These are phyloP conservation scores for Calocera cornea DNA, from an alignment of 768 basidiomycete genomes.

Conservation along the genomic window DNA sequence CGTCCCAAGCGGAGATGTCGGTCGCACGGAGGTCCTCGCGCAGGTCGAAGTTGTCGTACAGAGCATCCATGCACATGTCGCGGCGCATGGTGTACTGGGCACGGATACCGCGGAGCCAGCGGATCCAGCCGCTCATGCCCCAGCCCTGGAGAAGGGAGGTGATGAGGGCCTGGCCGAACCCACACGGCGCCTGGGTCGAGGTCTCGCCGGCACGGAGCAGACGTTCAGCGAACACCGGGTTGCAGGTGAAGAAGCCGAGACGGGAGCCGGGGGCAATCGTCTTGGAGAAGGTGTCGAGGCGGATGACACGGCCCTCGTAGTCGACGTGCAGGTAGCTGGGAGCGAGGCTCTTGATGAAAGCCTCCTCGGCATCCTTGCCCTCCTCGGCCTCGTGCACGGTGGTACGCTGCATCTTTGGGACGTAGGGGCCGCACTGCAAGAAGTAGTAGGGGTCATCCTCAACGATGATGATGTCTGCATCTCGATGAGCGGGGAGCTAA, in stretches of 20 bases:
- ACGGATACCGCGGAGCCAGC: conserved; percentile 63
- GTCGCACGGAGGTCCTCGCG: conserved; percentile 23
- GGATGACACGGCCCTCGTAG: conserved; percentile 69
- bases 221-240: conserved; percentile 60
- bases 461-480: conserved; percentile 54
- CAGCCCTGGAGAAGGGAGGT: conserved; percentile 48
- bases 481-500: background rate
- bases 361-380: conserved; percentile 27
- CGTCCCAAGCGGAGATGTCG: conserved; percentile 19
- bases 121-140: conserved; percentile 56
- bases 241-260: conserved; percentile 69
- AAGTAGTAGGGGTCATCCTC: conserved; percentile 80
- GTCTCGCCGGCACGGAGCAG: conserved; percentile 57
- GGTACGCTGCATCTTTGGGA: conserved; percentile 30
- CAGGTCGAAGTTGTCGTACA: conserved; percentile 51
- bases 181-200: conserved; percentile 54
- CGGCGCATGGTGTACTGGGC: conserved; percentile 45
- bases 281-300: conserved; percentile 72
- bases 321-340: conserved; percentile 58
- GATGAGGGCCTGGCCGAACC: conserved; percentile 54
- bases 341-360: conserved; percentile 40
- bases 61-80: conserved; percentile 48
- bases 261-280: conserved; percentile 66
- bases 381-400: conserved; percentile 16
- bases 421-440: conserved; percentile 48